Evolutionary conservation across 495 filamentous ascomycete genomes (phyloP).

Genomic region (Viridothelium virens): DNA sequence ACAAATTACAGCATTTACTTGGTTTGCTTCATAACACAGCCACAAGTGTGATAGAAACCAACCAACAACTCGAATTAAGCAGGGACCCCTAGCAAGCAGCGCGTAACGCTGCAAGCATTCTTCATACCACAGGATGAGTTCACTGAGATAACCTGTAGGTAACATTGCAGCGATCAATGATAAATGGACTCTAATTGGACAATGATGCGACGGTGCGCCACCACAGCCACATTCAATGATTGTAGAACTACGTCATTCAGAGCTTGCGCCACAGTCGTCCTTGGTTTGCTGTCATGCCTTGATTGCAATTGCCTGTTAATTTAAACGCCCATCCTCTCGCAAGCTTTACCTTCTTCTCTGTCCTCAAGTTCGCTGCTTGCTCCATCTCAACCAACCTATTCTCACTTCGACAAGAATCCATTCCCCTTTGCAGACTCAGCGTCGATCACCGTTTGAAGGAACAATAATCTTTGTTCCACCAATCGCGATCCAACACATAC

Average conservation of each 20-base stretch:
- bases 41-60: too few species aligned
- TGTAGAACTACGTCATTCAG: not conserved
- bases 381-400: not conserved
- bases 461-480: not conserved
- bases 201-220: not conserved
- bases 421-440: not conserved
- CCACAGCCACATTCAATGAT: constrained; percentile 2
- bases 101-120: too few species aligned
- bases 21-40: too few species aligned
- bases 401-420: not conserved
- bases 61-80: too few species aligned
- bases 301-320: not conserved
- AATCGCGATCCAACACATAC: not conserved
- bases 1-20: too few species aligned
- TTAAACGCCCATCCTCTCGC: not conserved
- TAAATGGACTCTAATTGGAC: too few species aligned
- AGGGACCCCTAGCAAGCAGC: too few species aligned
- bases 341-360: not conserved
- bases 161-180: not conserved
- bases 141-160: too few species aligned
- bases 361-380: not conserved
- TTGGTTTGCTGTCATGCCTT: not conserved
- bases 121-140: too few species aligned
- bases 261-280: constrained; percentile 2
- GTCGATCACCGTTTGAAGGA: not conserved